Conservation (phyloP, 192 early-diverging fungal species). For the Cetraspora pellucida region DNA sequence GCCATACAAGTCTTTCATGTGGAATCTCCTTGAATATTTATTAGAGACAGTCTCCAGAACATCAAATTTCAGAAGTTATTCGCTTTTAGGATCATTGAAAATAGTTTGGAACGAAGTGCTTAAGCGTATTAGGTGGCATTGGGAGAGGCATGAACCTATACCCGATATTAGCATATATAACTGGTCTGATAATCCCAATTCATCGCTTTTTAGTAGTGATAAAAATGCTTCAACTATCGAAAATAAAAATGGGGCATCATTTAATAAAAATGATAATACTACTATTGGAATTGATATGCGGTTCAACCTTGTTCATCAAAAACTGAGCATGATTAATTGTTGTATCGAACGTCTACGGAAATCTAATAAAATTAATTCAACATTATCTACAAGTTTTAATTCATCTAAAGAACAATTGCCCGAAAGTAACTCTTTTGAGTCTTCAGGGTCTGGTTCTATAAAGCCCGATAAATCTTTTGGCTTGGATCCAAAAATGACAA, state of each 20-base stretch:
- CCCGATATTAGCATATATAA: slow-evolving; percentile 52
- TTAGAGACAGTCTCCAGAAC: slow-evolving; percentile 48
- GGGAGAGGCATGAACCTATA: slow-evolving; percentile 60
- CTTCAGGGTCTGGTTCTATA: neutral
- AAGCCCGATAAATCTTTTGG: slow-evolving; percentile 1
- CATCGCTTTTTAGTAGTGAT: neutral
- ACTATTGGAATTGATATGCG: slow-evolving; percentile 61
- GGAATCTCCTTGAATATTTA: slow-evolving; percentile 53
- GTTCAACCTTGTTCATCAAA: slow-evolving; percentile 72
- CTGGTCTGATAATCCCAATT: neutral
- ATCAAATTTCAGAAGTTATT: slow-evolving; percentile 45
- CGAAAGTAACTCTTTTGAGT: slow-evolving; percentile 32
- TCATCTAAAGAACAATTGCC: slow-evolving; percentile 10
- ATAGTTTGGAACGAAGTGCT: slow-evolving; percentile 69
- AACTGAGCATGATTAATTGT: slow-evolving; percentile 82
- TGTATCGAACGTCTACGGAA: slow-evolving; percentile 57
- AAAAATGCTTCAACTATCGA: slow-evolving; percentile 32
- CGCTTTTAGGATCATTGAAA: slow-evolving; percentile 67
- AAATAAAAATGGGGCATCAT: slow-evolving; percentile 23
- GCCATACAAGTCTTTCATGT: slow-evolving; percentile 56
- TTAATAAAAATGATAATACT: slow-evolving; percentile 22
- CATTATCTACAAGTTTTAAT: slow-evolving; percentile 27
- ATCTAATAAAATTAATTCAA: slow-evolving; percentile 17
- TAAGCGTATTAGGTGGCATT: slow-evolving; percentile 61
- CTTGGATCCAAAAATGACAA: slow-evolving; percentile 10